Evolutionary conservation across 192 early-diverging fungal genomes (phyloP).

Genomic region (Coemansia sp.): DNA sequence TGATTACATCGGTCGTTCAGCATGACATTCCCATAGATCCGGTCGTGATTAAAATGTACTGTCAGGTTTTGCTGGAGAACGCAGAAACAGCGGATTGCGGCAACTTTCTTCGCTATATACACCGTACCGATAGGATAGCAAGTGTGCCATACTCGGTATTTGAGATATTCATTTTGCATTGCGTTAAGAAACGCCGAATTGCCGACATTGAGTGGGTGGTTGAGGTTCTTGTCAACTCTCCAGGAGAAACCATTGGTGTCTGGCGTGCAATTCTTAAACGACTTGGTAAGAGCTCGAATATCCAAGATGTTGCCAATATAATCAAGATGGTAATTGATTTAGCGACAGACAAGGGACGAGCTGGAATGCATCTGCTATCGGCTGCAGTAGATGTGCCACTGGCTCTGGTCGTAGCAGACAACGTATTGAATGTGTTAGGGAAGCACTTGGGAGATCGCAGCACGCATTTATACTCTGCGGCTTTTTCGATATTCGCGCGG

Average conservation of each 20-base stretch:
- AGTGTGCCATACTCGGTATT: slow-evolving; percentile 17
- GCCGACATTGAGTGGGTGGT: slow-evolving; percentile 42
- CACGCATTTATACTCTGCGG: not conserved
- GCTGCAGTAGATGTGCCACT: slow-evolving; percentile 3
- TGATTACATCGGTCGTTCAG: slow-evolving; percentile 34
- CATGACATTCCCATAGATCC: slow-evolving; percentile 24
- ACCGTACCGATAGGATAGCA: slow-evolving; percentile 18
- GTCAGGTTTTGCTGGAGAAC: slow-evolving; percentile 17
- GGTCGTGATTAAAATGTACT: slow-evolving; percentile 16
- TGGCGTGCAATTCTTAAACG: slow-evolving; percentile 21
- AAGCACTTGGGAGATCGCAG: not conserved
- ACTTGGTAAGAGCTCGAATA: slow-evolving; percentile 6
- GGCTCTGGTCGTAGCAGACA: slow-evolving; percentile 13
- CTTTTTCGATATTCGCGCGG: slow-evolving; percentile 7
- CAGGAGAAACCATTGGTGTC: not conserved
- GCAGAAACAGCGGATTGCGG: slow-evolving; percentile 17
- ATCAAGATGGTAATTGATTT: slow-evolving; percentile 7
- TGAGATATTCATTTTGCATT: slow-evolving; percentile 17
- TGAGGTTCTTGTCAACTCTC: slow-evolving; percentile 1
- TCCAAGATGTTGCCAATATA: slow-evolving; percentile 10
- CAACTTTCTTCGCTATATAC: slow-evolving; percentile 49
- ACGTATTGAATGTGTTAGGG: slow-evolving; percentile 12
- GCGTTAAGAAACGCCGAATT: slow-evolving; percentile 16
- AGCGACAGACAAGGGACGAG: not conserved
- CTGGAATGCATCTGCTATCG: slow-evolving; percentile 15